phyloP scores from a whole-genome alignment of 2,329 filamentous ascomycete species.

The Nemania serpens region DNA sequence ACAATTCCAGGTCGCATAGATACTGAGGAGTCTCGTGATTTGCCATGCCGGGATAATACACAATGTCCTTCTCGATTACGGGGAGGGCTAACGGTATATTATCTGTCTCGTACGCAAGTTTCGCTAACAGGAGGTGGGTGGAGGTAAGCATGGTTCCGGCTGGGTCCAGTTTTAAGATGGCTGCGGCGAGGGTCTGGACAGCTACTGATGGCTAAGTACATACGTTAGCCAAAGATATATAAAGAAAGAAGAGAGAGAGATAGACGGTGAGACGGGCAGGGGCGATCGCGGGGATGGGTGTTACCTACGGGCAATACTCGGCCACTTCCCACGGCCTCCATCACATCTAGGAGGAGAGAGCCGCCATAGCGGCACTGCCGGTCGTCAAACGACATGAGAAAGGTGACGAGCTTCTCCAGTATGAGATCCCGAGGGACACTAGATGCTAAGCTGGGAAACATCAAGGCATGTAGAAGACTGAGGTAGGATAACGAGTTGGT shows the following conservation, averaged over 20 bases:
- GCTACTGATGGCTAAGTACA: constrained; percentile 50
- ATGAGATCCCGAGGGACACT: constrained; percentile 38
- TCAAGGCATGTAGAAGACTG: constrained; percentile 49
- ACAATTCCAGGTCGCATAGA: constrained; percentile 52
- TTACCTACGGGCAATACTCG: constrained; percentile 42
- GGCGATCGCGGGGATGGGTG: constrained; percentile 3
- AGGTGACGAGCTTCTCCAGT: constrained; percentile 49
- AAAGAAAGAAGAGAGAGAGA: not conserved
- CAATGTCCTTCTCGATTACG: constrained; percentile 67
- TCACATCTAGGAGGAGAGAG: constrained; percentile 47
- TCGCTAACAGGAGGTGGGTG: constrained; percentile 62
- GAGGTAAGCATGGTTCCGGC: constrained; percentile 68
- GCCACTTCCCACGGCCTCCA: constrained; percentile 48
- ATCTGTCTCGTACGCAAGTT: constrained; percentile 61
- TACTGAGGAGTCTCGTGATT: constrained; percentile 44
- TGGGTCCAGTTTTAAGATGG: constrained; percentile 70
- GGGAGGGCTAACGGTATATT: constrained; percentile 60
- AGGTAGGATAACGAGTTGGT: constrained; percentile 58
- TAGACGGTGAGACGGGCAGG: too few species aligned
- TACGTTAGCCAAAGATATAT: not conserved
- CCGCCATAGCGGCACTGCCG: constrained; percentile 59
- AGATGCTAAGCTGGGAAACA: constrained; percentile 43
- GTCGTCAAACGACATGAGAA: constrained; percentile 55
- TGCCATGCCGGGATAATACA: constrained; percentile 63
- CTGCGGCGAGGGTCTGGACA: constrained; percentile 52